A percentile compares a stretch with the other conserved stretches of the same genome.
These are phyloP conservation scores for Pichia insulana DNA, from an alignment of 805 yeast species.

Conservation along the genomic window DNA sequence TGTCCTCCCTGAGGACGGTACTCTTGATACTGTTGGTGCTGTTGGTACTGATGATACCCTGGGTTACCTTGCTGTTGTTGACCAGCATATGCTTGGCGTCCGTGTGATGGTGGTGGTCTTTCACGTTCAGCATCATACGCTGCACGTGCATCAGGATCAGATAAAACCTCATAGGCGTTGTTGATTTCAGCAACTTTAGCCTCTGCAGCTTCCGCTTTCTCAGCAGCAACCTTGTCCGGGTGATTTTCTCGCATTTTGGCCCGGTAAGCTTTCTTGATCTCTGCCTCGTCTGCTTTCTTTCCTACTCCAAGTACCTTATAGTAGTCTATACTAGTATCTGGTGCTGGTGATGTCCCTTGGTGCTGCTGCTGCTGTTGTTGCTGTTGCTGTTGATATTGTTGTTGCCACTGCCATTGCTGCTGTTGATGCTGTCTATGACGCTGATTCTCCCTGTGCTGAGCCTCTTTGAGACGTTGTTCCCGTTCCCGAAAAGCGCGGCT, in stretches of 20 bases:
- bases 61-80: too few relatives aligned
- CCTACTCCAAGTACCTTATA: slow-evolving; percentile 69
- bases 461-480: slow-evolving; percentile 2
- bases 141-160: too few relatives aligned
- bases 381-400: slow-evolving; percentile 25
- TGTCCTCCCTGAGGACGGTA: slow-evolving; percentile 3
- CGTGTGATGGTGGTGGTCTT: too few relatives aligned
- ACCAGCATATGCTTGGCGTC: too few relatives aligned
- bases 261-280: slow-evolving; percentile 76
- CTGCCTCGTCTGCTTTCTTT: slow-evolving; percentile 56
- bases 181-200: slow-evolving; percentile 85
- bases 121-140: slow-evolving; percentile 15
- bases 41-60: too few relatives aligned
- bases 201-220: slow-evolving; percentile 59
- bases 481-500: slow-evolving; percentile 33
- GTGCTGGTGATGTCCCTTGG: slow-evolving; percentile 13
- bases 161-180: slow-evolving; percentile 81
- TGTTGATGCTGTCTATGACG: slow-evolving; percentile 35
- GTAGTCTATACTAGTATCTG: slow-evolving; percentile 41
- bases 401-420: slow-evolving; percentile 30
- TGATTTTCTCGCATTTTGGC: slow-evolving; percentile 72
- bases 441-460: slow-evolving; percentile 35
- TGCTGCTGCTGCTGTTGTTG: too few relatives aligned
- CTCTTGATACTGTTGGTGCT: too few relatives aligned
- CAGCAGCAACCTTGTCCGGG: slow-evolving; percentile 74